Base-by-base conservation (phyloP, 306 rosid species). In the Chamaecrista fasciculata region DNA sequence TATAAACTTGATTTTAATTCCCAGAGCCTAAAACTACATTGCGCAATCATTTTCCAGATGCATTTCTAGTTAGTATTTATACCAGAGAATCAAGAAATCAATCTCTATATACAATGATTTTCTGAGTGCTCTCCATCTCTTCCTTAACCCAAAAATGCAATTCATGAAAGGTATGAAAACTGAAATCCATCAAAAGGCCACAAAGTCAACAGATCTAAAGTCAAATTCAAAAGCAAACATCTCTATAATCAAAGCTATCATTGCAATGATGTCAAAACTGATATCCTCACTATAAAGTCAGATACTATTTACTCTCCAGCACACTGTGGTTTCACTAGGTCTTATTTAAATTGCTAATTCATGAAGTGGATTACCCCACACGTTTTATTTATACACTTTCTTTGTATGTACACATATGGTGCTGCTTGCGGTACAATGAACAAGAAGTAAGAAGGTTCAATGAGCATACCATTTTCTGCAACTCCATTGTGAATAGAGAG, bases 351-450 rank as follows among this genome's bases (percentile, higher is more conserved):
- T 1, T 46, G 48, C 44, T 6, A 51, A 49, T 4, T 40, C 42
- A 23, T 67, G 55, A 59, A 51, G 46, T 44, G 28, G 40, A 50
- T 16, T 39, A 69, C 37, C 31, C 33, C 31, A 7, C 48, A 36
- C 42, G 47, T 75, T 59, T 78, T 78, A 82, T 78, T 78, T 57
- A 31, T 77, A 58, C 62, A 47, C 64, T 24, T 60, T 28, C 56
- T 67, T 20, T 62, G 4, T 68, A 59, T 81, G 80, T 83, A 83
- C 80, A 81, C 37, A 37, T 33, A 75, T 24, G 71, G 25, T 37
- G 52, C 43, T 46, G 43, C 56, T 74, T 74, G 69, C 61, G 49
- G 67, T 66, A 72, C 81, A 77, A 53, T 66, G 75, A 77, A 62
- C 44, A 59, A 67, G 36, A 33, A 33, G 7, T 33, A 4, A 33